Base-by-base conservation (phyloP, 2,329 filamentous ascomycete genomes). In the Venturia carpophila region DNA sequence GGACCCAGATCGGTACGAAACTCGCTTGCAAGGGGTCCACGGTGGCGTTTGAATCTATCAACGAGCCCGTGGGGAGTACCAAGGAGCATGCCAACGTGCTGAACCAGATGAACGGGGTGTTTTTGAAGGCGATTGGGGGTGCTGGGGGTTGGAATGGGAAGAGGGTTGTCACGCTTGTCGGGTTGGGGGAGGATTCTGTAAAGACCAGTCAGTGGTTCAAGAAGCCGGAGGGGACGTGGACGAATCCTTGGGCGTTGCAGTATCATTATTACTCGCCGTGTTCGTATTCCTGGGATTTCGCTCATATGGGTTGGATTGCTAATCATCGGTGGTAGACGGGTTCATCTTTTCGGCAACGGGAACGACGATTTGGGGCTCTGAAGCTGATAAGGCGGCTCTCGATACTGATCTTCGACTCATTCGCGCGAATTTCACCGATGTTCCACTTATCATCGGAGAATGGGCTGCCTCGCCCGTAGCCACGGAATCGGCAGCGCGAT, bases 251-350 rank as follows among this genome's bases (percentile, higher is more conserved):
- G 78, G 83, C 80, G 0, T 77, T 86, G 39, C 83, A 86, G 70
- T 85, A 83, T 70, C 84, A 87, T 69, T 86, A 85, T 72, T 87
- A 86, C 73, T 79, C 77, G 10, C 83, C 82, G 13, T 61, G 13
- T 61, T n/a, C 43, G 60, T 61, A n/a, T n/a, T 27, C 17, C 13
- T 37, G 30, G 13, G 80, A 71, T 68, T 11, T 7, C n/a, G 37
- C 10, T 41, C 4, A 10, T 41, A 10, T 41, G 2, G 41, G 49
- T 47, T 55, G 41, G 34, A 37, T 24, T 62, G 67, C 79, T 80
- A 62, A 74, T 78, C 27, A 13, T 5, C 1, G 34, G 7, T 6
- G 5, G 27, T 13, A 72, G 69, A 74, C 55, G 73, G 74, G 65
- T 78, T 74, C 69, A 74, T 78, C 67, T 79, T 75, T 67, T 67